Conservation (phyloP, 768 basidiomycete species). For the Hypsizygus marmoreus region DNA sequence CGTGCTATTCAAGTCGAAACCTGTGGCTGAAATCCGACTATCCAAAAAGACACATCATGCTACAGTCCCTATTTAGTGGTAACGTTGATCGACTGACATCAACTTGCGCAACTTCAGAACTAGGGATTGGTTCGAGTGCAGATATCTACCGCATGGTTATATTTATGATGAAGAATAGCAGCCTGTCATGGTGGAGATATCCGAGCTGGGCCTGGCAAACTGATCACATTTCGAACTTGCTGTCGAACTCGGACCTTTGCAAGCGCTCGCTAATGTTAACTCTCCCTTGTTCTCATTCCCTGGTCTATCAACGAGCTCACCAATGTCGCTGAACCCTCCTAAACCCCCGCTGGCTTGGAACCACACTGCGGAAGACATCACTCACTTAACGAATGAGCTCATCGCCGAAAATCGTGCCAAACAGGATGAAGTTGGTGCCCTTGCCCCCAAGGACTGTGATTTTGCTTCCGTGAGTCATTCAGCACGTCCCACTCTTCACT, state of each 20-base stretch:
- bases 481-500: neutral
- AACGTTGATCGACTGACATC: too few relatives aligned
- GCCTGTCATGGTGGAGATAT: too few relatives aligned
- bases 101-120: too few relatives aligned
- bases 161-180: too few relatives aligned
- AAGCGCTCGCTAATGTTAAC: constrained; percentile 29
- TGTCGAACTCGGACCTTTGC: constrained; percentile 16
- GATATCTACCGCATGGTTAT: too few relatives aligned
- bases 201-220: constrained; percentile 33
- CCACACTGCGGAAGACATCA: constrained; percentile 63
- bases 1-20: too few relatives aligned
- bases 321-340: constrained; percentile 58
- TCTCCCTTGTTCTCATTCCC: constrained; percentile 31
- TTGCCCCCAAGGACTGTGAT: constrained; percentile 56
- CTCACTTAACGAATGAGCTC: constrained; percentile 54
- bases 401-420: constrained; percentile 57
- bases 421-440: constrained; percentile 60
- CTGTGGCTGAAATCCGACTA: too few relatives aligned
- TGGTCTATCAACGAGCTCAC: constrained; percentile 24
- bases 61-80: too few relatives aligned
- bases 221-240: constrained; percentile 21
- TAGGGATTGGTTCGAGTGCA: too few relatives aligned
- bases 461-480: constrained; percentile 62
- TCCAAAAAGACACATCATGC: too few relatives aligned
- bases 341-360: constrained; percentile 68